Conservation (phyloP, 2,329 filamentous ascomycete genomes). For the Laburnicola sp. region DNA sequence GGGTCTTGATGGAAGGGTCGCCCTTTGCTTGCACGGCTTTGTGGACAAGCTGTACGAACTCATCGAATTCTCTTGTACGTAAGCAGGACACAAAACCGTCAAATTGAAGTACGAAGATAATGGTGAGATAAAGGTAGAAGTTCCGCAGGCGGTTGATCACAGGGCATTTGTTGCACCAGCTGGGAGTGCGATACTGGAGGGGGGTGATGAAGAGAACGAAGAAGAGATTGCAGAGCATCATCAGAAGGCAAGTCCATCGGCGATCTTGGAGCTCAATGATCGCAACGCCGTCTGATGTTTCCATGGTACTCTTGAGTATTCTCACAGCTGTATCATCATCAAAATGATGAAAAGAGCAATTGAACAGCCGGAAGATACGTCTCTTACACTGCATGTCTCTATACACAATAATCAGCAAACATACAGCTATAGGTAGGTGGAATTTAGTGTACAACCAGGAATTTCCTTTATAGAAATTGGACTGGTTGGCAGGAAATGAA, state of each 20-base stretch:
- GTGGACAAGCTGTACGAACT: slow-evolving; percentile 59
- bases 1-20: neutral
- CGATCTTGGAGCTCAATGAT: slow-evolving; percentile 78
- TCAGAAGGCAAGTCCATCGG: slow-evolving; percentile 25
- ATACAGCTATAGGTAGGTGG: neutral
- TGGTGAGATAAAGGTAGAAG: neutral
- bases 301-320: slow-evolving; percentile 66
- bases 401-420: neutral
- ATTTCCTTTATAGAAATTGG: neutral
- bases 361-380: slow-evolving; percentile 69
- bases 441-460: neutral
- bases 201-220: slow-evolving; percentile 59
- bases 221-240: slow-evolving; percentile 45
- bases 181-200: slow-evolving; percentile 47
- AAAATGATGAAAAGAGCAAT: slow-evolving; percentile 78
- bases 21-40: slow-evolving; percentile 1
- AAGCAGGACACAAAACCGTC: slow-evolving; percentile 71
- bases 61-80: slow-evolving; percentile 67
- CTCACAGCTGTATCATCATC: slow-evolving; percentile 62
- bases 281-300: slow-evolving; percentile 67
- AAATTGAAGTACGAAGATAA: slow-evolving; percentile 65
- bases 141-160: slow-evolving; percentile 37
- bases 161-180: slow-evolving; percentile 12
- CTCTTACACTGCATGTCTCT: neutral
- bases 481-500: neutral